A percentile compares a stretch with the other conserved stretches of the same genome.
Conservation (phyloP, 345 rosid species). For the Isatis tinctoria region DNA sequence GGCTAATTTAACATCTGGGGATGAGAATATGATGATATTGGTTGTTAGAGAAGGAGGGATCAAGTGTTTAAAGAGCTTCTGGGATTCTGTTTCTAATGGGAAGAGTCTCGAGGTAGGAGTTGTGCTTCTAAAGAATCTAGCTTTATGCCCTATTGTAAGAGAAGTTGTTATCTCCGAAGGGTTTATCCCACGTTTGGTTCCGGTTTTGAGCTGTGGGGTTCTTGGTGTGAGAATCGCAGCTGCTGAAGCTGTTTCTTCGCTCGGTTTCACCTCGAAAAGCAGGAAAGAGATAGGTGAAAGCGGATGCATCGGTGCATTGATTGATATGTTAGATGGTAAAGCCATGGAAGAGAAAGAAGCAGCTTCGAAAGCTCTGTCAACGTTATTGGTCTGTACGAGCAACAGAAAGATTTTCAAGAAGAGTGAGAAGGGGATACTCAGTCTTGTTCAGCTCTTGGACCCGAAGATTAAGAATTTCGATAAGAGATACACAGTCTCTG, state of each 20-base stretch:
- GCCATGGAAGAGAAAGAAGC: conserved; percentile 83
- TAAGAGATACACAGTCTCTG: conserved; percentile 52
- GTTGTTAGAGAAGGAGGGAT: conserved; percentile 65
- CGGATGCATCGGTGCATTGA: conserved; percentile 51
- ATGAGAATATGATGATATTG: conserved; percentile 54
- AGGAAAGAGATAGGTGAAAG: conserved; percentile 71
- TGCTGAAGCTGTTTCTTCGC: conserved; percentile 53
- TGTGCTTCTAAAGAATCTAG: conserved; percentile 48
- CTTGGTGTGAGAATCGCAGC: conserved; percentile 69
- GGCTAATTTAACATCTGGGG: conserved; percentile 53
- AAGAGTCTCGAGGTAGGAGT: conserved; percentile 64
- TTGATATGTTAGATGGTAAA: conserved; percentile 83
- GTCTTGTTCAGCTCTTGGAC: conserved; percentile 62
- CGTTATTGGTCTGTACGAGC: conserved; percentile 38
- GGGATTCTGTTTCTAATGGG: conserved; percentile 57
- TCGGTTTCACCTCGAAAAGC: conserved; percentile 50
- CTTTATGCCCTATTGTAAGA: conserved; percentile 52
- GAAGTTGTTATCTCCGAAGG: conserved; percentile 65
- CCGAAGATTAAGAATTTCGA: conserved; percentile 56
- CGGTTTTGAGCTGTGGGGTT: conserved; percentile 57
- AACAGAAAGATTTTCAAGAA: conserved; percentile 55
- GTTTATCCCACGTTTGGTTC: conserved; percentile 47
- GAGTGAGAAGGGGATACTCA: conserved; percentile 56
- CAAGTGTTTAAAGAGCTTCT: conserved; percentile 65
- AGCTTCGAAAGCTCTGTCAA: conserved; percentile 67